Evolutionary conservation across 2,329 filamentous ascomycete species (phyloP), one percentile per base, ranked within the genome.

Genomic region (Ascochyta viciae-villosae): DNA sequence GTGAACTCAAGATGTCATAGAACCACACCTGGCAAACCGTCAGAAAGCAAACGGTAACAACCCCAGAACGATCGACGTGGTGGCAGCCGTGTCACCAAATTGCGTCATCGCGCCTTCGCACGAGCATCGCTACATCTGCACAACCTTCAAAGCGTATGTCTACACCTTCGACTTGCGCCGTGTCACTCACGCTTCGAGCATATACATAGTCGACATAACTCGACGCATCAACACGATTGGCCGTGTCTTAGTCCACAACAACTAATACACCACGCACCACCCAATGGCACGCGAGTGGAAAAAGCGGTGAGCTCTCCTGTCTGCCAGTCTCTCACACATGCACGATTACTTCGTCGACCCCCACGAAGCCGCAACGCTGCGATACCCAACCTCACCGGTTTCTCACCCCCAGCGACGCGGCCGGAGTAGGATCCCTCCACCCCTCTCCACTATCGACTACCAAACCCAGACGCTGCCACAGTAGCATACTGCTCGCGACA

Each of bases 21-120:
- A 19, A 9, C 12, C 7, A 16, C 12, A 4, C 7, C n/a, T 23
- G 3, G 10, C 15, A 8, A 22, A n/a, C 15, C 33, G 3, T 22
- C 3, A n/a, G 24, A 19, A n/a, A 3, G 10, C 2, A 15, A 19
- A 19, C 12, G 13, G 4, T n/a, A 3, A 3, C 23, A 9, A 10
- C 15, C 15, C 16, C 15, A 19, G 23, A 12, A 22, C 26, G 34
- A 31, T 29, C 29, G 16, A 45, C n/a, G 22, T 31, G n/a, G 24
- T 33, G 15, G 13, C 6, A 34, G 22, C 34, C 39, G 53, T 50
- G 47, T 43, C 15, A 56, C 51, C 37, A 34, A 33, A 8, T 15
- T 47, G 47, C 53, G 53, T 50, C 53, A 56, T 16, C 26, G 16
- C n/a, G 19, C 39, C 29, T 42, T 50, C 19, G 53, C 53, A 47